phyloP scores from a whole-genome alignment of 768 basidiomycete species.

The Hortiboletus campestris region DNA sequence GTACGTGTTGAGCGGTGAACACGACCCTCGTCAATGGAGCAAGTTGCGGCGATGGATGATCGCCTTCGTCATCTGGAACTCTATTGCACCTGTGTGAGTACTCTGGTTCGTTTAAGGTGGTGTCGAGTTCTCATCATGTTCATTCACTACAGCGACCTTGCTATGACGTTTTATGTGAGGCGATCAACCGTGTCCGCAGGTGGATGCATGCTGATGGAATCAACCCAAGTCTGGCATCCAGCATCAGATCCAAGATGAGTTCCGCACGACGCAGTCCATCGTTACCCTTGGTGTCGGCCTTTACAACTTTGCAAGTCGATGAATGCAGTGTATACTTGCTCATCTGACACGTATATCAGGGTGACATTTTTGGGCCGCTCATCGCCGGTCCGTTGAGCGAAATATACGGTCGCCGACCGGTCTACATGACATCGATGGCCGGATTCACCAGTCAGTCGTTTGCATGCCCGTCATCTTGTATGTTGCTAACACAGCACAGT shows the following conservation, averaged over 20 bases:
- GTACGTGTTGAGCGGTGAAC: conserved; percentile 16
- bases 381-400: conserved; percentile 27
- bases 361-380: conserved; percentile 26
- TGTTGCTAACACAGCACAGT: conserved; percentile 15
- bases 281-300: conserved; percentile 27
- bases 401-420: conserved; percentile 23
- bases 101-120: background rate
- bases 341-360: conserved; percentile 12
- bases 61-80: conserved; percentile 28
- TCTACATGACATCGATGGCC: conserved; percentile 19
- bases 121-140: background rate
- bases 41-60: conserved; percentile 29
- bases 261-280: conserved; percentile 16
- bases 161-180: conserved; percentile 30
- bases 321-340: background rate
- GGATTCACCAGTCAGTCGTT: conserved; percentile 22
- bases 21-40: conserved; percentile 28
- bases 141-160: conserved; percentile 17
- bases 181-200: background rate
- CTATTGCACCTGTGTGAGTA: conserved; percentile 31
- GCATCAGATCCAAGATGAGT: conserved; percentile 26
- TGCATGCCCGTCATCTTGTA: background rate
- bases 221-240: conserved; percentile 26
- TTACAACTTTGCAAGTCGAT: conserved; percentile 26
- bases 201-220: conserved; percentile 3